A percentile compares a stretch with the other conserved stretches of the same genome.
These are phyloP conservation scores for Thecaphora thlaspeos DNA, from an alignment of 1,284 basidiomycete species.

Conservation along the genomic window DNA sequence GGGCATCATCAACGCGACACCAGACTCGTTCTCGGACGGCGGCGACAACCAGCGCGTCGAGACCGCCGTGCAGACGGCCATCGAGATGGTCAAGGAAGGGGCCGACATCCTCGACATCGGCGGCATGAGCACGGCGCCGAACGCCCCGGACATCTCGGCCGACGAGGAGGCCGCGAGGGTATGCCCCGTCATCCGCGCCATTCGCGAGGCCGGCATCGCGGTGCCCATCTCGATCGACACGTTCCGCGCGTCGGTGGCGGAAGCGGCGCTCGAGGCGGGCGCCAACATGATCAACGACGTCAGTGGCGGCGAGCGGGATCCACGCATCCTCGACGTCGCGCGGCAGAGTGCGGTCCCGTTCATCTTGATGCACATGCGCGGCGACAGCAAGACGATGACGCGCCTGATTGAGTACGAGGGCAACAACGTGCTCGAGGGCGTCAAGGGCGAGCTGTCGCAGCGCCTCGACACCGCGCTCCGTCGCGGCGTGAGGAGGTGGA, in stretches of 20 bases:
- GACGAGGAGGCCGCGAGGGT: slow-evolving; percentile 70
- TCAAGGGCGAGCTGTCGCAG: slow-evolving; percentile 71
- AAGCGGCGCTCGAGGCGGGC: slow-evolving; percentile 74
- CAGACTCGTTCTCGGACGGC: slow-evolving; percentile 96
- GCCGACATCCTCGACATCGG: slow-evolving; percentile 87
- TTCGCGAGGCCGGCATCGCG: slow-evolving; percentile 50
- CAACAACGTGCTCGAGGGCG: slow-evolving; percentile 69
- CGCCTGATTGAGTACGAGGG: slow-evolving; percentile 66
- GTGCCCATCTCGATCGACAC: slow-evolving; percentile 85
- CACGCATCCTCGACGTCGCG: slow-evolving; percentile 69
- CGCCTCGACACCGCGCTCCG: slow-evolving; percentile 71
- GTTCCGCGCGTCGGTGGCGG: slow-evolving; percentile 80
- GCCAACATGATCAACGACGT: slow-evolving; percentile 96
- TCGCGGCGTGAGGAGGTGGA: slow-evolving; percentile 82
- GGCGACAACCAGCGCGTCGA: slow-evolving; percentile 62
- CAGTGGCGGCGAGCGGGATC: slow-evolving; percentile 66
- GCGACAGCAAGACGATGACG: slow-evolving; percentile 66
- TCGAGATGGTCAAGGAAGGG: slow-evolving; percentile 39
- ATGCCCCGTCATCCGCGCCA: slow-evolving; percentile 63
- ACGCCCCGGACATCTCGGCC: slow-evolving; percentile 35
- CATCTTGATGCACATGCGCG: slow-evolving; percentile 89
- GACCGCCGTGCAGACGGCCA: slow-evolving; percentile 37
- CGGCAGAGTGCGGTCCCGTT: slow-evolving; percentile 63
- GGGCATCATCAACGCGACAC: slow-evolving; percentile 92
- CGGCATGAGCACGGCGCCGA: slow-evolving; percentile 70